Evolutionary conservation across 495 filamentous ascomycete species (phyloP), one percentile per base, ranked within the genome.

Genomic region (Xylaria grammica): DNA sequence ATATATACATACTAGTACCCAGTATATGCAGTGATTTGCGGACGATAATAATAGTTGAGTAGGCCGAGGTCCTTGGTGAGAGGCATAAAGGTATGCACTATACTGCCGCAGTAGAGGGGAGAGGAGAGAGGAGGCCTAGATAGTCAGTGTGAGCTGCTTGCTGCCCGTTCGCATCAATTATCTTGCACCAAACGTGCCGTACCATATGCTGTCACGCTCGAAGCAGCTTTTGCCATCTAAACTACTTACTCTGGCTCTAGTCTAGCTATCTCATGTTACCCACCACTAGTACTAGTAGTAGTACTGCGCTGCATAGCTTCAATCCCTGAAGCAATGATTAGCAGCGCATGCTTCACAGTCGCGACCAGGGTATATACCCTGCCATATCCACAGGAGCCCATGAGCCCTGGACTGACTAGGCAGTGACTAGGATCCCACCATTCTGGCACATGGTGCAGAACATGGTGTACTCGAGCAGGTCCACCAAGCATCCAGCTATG

Each of bases 311-410:
- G 30, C 56, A 57, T 44, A 63, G 50, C 55, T 73, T 62, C 55
- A 68, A 64, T 67, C 66, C 71, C 63, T 73, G 71, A 61, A n/a
- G 68, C 66, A 69, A 69, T 73, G 68, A 73, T 71, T 71, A 73
- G 69, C 71, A 71, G 65, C 69, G 68, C 70, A 69, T 71, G 71
- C 71, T 71, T 71, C 71, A 67, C 69, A 65, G 66, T 72, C 55
- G 65, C 50, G 67, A 66, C 67, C 60, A 60, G 72, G 72, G 67
- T 67, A 46, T 64, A 71, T 15, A n/a, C 71, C 71, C 69, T 71
- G 68, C 67, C 62, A 71, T 64, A 22, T 60, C 58, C 58, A 60
- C 58, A 60, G 45, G n/a, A 50, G 32, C 66, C 71, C 67, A 67
- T 69, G 65, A 53, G 69, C 71, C 69, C 67, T 66, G 56, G 64